These are phyloP conservation scores for Gossypium davidsonii DNA, from an alignment of 441 rosid species.

Conservation along the genomic window DNA sequence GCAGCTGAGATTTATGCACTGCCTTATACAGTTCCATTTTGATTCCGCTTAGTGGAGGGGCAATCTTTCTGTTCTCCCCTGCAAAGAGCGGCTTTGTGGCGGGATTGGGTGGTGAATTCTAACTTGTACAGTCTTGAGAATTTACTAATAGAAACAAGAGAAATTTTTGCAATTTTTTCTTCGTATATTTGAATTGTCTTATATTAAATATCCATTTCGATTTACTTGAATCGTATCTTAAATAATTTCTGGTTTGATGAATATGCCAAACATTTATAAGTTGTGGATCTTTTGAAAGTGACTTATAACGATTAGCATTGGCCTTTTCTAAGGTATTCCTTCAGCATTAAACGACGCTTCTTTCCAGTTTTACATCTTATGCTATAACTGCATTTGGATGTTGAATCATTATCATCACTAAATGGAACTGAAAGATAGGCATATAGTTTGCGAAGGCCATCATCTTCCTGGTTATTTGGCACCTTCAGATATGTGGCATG, in stretches of 20 bases:
- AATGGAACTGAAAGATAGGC: neutral
- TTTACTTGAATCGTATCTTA: neutral
- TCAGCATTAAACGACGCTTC: slow-evolving; percentile 17
- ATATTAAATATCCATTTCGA: neutral
- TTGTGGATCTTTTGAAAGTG: neutral
- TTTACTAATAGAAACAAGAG: neutral
- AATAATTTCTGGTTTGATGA: no score
- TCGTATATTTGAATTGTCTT: neutral
- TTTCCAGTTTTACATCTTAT: neutral
- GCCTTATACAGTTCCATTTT: slow-evolving; percentile 64
- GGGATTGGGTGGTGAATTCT: neutral
- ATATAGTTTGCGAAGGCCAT: neutral
- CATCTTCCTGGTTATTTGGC: neutral
- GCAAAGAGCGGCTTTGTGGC: neutral
- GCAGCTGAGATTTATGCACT: slow-evolving; percentile 44
- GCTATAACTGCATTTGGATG: neutral
- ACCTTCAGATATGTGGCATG: neutral
- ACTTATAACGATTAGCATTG: neutral
- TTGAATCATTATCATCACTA: neutral
- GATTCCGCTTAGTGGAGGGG: neutral
- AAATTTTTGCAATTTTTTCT: neutral
- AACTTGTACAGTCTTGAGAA: neutral
- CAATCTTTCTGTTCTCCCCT: neutral
- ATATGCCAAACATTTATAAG: no score
- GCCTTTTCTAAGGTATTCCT: slow-evolving; percentile 16